Evolutionary conservation across 331 rosid genomes (phyloP).

Genomic region (Quercus lobata): DNA sequence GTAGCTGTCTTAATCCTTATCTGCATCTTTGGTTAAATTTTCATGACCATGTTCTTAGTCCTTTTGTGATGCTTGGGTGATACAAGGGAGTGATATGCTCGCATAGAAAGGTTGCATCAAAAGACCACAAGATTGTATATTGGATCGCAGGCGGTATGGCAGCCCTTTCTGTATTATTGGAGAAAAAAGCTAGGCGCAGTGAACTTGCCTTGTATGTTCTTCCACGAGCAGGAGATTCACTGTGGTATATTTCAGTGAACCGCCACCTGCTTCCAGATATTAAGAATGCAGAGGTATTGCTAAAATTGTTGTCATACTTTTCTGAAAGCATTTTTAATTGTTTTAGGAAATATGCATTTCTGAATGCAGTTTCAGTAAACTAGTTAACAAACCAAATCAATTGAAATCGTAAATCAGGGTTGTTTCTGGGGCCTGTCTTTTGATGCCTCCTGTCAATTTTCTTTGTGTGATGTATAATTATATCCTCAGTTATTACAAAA

Average conservation of each 20-base stretch:
- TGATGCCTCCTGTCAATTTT: too few species aligned
- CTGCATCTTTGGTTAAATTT: constrained; percentile 1
- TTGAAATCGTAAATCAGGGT: too few species aligned
- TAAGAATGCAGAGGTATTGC: constrained; percentile 84
- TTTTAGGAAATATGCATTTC: not conserved
- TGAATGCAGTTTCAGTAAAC: too few species aligned
- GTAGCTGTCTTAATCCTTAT: constrained; percentile 23
- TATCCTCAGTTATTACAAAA: too few species aligned
- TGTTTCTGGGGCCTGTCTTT: too few species aligned
- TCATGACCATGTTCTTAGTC: constrained; percentile 15
- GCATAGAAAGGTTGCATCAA: constrained; percentile 77
- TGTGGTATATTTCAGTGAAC: constrained; percentile 89
- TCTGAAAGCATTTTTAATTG: not conserved
- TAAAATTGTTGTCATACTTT: not conserved
- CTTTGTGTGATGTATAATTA: too few species aligned
- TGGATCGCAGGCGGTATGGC: constrained; percentile 88
- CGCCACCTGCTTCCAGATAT: constrained; percentile 83
- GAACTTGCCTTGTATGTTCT: constrained; percentile 98
- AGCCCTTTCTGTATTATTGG: constrained; percentile 83
- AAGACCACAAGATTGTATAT: constrained; percentile 87
- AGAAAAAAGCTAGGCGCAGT: constrained; percentile 87
- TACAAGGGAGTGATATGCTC: constrained; percentile 83
- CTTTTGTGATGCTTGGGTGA: constrained; percentile 18
- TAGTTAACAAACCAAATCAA: too few species aligned
- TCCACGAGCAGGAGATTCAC: constrained; percentile 90